Evolutionary conservation across 805 yeast genomes (phyloP).

Genomic region (Metschnikowia peoriensis): DNA sequence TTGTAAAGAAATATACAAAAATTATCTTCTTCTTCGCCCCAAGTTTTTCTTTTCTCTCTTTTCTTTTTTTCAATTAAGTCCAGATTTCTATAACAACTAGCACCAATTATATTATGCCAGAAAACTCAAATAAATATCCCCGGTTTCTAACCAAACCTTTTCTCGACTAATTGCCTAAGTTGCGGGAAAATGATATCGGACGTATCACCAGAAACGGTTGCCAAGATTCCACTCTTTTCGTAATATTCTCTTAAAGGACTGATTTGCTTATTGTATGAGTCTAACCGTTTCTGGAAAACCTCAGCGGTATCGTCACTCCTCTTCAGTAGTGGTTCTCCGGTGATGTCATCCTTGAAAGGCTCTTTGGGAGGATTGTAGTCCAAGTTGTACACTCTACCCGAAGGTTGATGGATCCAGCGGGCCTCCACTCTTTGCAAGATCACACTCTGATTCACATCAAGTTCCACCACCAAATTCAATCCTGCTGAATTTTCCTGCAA

Average conservation of each 20-base stretch:
- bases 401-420: constrained; percentile 78
- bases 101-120: no score
- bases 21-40: no score
- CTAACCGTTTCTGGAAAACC: constrained; percentile 66
- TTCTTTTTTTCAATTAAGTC: no score
- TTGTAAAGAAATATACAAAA: no score
- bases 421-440: constrained; percentile 80
- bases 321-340: constrained; percentile 82
- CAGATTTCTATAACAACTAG: no score
- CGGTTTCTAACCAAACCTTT: neutral
- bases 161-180: constrained; percentile 41
- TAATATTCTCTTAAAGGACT: constrained; percentile 69
- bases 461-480: constrained; percentile 77
- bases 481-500: constrained; percentile 38
- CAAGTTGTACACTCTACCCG: constrained; percentile 84
- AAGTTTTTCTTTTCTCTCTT: no score
- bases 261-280: constrained; percentile 55
- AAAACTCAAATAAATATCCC: no score
- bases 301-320: constrained; percentile 81
- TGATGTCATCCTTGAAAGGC: constrained; percentile 79
- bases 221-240: constrained; percentile 39
- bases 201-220: constrained; percentile 68
- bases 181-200: constrained; percentile 84
- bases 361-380: constrained; percentile 87
- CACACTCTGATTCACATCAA: constrained; percentile 82